Base-by-base conservation (phyloP, 1,139 yeast species). In the Suhomyces choctaworum region DNA sequence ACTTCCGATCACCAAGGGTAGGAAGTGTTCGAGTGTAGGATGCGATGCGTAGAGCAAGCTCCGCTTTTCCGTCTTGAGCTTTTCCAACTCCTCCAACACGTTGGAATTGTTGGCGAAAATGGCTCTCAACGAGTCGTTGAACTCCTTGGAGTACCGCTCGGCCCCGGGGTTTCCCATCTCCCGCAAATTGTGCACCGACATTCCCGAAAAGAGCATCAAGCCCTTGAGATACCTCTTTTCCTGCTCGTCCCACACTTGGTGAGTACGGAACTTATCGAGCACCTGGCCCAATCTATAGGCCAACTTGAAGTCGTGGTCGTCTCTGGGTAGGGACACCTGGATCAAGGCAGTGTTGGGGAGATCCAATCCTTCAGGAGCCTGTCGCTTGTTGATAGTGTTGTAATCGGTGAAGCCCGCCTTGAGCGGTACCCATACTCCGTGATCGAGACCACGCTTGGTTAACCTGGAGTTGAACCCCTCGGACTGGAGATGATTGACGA, bases 391-490 rank as follows among this genome's bases (percentile, higher is more conserved):
- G 16, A 26, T 5, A 7, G 52, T 45, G 10, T 56, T 56, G 29
- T 64, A 45, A 25, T 70, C 66, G 15, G 79, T 72, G 48, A 84
- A 82, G 3, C 87, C 88, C 16, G 82, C 83, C 50, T 82, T 80
- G 39, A 81, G 70, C 0, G 94, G 90, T 2, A 82, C 88, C 89
- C 92, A 85, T 3, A 73, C 82, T 1, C 95, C 95, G 57, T 85
- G 95, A 53, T 85, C 95, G 14, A 85, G 56, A 4, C 94, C 94
- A 37, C 94, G 64, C 13, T 60, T 54, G 13, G 69, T 61, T 13
- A 77, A 45, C 21, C 60, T 58, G 1, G 79, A 60, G 2, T 62
- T 48, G 31, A 83, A 64, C 0, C 81, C 82, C 9, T 56, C 46
- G 4, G 52, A 44, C 11, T 49, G 46, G 24, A 85, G 60, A 8